phyloP scores from a whole-genome alignment of 192 early-diverging fungal genomes.

The Linnemannia schmuckeri region DNA sequence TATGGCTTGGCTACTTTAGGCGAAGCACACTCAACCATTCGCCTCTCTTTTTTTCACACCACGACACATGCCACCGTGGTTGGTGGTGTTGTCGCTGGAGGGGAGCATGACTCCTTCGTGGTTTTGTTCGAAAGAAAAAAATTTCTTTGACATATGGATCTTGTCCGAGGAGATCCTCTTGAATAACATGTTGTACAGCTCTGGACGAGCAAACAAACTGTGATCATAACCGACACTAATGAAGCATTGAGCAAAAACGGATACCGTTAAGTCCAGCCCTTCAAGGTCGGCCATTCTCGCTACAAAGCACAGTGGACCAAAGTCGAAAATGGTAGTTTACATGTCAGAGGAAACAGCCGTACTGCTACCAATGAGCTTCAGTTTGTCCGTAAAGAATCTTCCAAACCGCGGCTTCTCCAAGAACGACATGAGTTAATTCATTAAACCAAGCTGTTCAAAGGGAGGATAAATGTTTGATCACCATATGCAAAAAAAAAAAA shows the following conservation, averaged over 20 bases:
- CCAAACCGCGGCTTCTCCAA: not conserved
- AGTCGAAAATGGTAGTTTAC: not conserved
- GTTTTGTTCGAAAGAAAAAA: not conserved
- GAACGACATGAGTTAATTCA: not conserved
- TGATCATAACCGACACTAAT: not conserved
- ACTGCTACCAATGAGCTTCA: not conserved
- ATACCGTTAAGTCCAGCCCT: too few species aligned
- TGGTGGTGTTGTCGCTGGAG: not conserved
- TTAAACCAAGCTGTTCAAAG: not conserved
- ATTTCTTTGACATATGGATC: constrained; percentile 25
- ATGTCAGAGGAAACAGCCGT: not conserved
- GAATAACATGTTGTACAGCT: constrained; percentile 14
- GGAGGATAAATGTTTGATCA: not conserved
- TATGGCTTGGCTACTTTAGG: too few species aligned
- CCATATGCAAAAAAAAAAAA: too few species aligned
- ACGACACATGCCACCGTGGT: constrained; percentile 16
- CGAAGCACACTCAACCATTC: too few species aligned
- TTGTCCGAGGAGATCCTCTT: not conserved
- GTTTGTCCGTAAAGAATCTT: not conserved
- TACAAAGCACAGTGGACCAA: too few species aligned
- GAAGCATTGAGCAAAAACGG: too few species aligned
- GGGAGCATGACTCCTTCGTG: not conserved
- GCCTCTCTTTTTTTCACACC: too few species aligned
- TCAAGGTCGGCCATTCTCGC: too few species aligned
- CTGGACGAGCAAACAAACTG: constrained; percentile 14